These are phyloP conservation scores for Pythium aristosporum DNA, from an alignment of 352 stramenopile genomes.

Conservation along the genomic window DNA sequence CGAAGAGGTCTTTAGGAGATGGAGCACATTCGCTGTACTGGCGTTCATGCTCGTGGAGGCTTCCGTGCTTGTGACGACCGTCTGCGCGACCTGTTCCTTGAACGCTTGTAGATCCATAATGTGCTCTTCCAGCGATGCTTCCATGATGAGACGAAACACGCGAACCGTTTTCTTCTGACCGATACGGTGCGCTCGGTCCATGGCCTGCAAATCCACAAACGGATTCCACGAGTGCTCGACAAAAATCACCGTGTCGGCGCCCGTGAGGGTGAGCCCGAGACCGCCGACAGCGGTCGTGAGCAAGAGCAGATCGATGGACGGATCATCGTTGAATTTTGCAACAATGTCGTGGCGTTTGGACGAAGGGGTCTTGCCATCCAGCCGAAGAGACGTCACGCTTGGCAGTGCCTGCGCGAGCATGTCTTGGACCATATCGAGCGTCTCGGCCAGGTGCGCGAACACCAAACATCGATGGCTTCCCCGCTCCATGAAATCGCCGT, in stretches of 20 bases:
- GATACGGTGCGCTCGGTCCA: slow-evolving; percentile 83
- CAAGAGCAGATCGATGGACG: slow-evolving; percentile 92
- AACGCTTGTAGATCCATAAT: slow-evolving; percentile 80
- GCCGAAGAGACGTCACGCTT: slow-evolving; percentile 74
- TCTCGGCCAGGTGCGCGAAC: slow-evolving; percentile 94
- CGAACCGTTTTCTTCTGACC: slow-evolving; percentile 69
- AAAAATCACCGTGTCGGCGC: slow-evolving; percentile 97
- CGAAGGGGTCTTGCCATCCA: slow-evolving; percentile 90
- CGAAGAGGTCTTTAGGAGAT: slow-evolving; percentile 58
- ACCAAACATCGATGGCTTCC: slow-evolving; percentile 92
- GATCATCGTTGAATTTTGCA: slow-evolving; percentile 91
- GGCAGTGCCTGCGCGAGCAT: slow-evolving; percentile 79
- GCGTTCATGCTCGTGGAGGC: slow-evolving; percentile 57
- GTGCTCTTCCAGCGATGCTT: slow-evolving; percentile 72
- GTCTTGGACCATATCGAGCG: slow-evolving; percentile 92
- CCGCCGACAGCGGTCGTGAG: slow-evolving; percentile 95
- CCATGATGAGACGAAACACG: slow-evolving; percentile 79
- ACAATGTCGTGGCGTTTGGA: slow-evolving; percentile 81
- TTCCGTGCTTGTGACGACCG: slow-evolving; percentile 54
- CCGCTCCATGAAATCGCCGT: slow-evolving; percentile 27
- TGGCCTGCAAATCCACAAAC: slow-evolving; percentile 93
- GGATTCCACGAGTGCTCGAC: slow-evolving; percentile 98
- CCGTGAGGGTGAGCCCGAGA: slow-evolving; percentile 96
- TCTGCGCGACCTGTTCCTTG: slow-evolving; percentile 72
- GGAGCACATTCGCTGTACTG: slow-evolving; percentile 64